Conservation (phyloP, 768 basidiomycete species). For the Rhodotorula sphaerocarpa region DNA sequence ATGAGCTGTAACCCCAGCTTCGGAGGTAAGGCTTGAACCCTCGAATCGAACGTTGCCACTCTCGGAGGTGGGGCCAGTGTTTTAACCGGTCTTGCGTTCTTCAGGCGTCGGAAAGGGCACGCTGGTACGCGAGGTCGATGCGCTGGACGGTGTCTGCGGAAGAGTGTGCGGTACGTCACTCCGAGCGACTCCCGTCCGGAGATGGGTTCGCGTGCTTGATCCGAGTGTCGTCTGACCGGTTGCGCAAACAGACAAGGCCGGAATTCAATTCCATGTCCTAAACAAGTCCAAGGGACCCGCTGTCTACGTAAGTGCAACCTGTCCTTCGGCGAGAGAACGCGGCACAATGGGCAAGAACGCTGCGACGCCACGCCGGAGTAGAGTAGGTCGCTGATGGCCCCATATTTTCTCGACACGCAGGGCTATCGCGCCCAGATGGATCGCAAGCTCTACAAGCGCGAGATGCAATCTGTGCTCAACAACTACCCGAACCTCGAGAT, state of each 20-base stretch:
- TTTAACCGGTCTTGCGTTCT: not conserved
- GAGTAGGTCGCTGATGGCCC: no score
- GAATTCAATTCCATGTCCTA: slow-evolving; percentile 77
- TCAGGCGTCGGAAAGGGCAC: slow-evolving; percentile 69
- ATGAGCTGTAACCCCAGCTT: slow-evolving; percentile 88
- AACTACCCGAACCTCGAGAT: slow-evolving; percentile 57
- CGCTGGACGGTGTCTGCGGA: slow-evolving; percentile 79
- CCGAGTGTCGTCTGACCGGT: not conserved
- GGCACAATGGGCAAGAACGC: no score
- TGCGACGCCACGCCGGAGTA: no score
- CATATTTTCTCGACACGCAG: no score
- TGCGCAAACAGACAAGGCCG: slow-evolving; percentile 73
- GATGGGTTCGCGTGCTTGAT: not conserved
- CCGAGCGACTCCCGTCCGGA: not conserved
- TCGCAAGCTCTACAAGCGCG: slow-evolving; percentile 66
- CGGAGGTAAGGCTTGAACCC: slow-evolving; percentile 45
- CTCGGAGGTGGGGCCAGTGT: no score
- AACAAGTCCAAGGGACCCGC: slow-evolving; percentile 80
- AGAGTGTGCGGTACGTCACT: slow-evolving; percentile 59
- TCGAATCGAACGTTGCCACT: no score
- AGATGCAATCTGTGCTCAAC: slow-evolving; percentile 65
- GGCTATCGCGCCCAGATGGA: slow-evolving; percentile 85
- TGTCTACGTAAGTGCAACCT: not conserved
- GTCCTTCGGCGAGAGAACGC: no score
- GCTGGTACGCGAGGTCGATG: slow-evolving; percentile 82